These are phyloP conservation scores for Pleoardoris graminearum DNA, from an alignment of 2,329 filamentous ascomycete species.

Conservation along the genomic window DNA sequence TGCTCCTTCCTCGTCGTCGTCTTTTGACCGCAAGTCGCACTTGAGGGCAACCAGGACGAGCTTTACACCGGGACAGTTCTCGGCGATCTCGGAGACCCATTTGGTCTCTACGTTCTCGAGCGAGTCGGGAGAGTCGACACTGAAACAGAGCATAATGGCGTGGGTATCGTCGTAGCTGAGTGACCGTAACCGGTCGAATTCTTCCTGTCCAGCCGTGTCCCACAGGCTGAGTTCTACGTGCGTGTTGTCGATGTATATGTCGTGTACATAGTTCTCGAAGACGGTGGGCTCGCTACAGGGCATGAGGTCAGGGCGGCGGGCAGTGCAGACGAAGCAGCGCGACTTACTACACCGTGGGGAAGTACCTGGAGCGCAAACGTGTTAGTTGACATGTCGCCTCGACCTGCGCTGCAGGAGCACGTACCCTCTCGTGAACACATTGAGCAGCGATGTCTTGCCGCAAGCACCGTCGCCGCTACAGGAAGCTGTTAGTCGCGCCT, in stretches of 20 bases:
- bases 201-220: slow-evolving; percentile 98
- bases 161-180: slow-evolving; percentile 98
- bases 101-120: slow-evolving; percentile 98
- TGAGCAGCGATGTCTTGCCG: slow-evolving; percentile 94
- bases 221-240: slow-evolving; percentile 97
- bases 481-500: slow-evolving; percentile 25
- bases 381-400: slow-evolving; percentile 16
- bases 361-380: slow-evolving; percentile 65
- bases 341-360: slow-evolving; percentile 88
- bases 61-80: slow-evolving; percentile 95
- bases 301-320: slow-evolving; percentile 22
- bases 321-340: slow-evolving; percentile 11
- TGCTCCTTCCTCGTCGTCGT: slow-evolving; percentile 58
- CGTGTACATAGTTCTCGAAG: slow-evolving; percentile 98
- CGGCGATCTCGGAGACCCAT: slow-evolving; percentile 96
- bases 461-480: slow-evolving; percentile 89
- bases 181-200: slow-evolving; percentile 94
- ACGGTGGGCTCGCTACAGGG: slow-evolving; percentile 79
- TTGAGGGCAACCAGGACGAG: slow-evolving; percentile 94
- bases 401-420: slow-evolving; percentile 35
- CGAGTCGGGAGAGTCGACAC: slow-evolving; percentile 90
- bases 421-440: slow-evolving; percentile 97
- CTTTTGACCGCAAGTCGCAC: slow-evolving; percentile 86
- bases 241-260: slow-evolving; percentile 96
- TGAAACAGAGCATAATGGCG: slow-evolving; percentile 98